A percentile compares a stretch with the other conserved stretches of the same genome.
phyloP scores from a whole-genome alignment of 768 basidiomycete species.

The Mycena haematopus region DNA sequence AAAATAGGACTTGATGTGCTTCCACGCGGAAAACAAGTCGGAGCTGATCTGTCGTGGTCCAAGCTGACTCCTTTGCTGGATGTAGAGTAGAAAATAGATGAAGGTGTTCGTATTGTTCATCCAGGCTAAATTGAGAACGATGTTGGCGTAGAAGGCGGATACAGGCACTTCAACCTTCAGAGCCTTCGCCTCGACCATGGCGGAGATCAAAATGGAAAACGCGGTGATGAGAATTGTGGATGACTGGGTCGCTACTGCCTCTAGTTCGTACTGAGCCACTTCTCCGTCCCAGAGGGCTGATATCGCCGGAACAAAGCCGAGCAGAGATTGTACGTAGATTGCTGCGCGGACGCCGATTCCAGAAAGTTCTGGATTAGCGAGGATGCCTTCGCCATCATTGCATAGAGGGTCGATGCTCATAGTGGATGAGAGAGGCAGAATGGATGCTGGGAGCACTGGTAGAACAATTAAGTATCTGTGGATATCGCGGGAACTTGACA shows the following conservation, averaged over 20 bases:
- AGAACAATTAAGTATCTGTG: no score
- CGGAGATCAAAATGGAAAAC: slow-evolving; percentile 24
- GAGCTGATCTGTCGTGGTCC: no score
- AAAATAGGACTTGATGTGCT: no score
- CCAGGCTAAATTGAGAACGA: no score
- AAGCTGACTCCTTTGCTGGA: neutral
- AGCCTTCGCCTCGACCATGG: slow-evolving; percentile 15
- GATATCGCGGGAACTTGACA: no score
- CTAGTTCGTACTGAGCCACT: neutral
- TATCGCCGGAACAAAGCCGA: neutral
- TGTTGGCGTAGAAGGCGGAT: neutral
- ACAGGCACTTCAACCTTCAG: no score
- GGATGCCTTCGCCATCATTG: no score
- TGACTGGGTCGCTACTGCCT: slow-evolving; percentile 1
- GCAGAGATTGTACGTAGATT: slow-evolving; percentile 20
- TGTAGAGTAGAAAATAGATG: slow-evolving; percentile 2
- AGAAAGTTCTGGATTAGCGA: neutral
- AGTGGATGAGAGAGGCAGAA: no score
- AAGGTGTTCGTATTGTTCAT: slow-evolving; percentile 1
- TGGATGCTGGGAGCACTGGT: no score
- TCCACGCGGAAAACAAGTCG: no score
- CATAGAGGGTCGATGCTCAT: no score
- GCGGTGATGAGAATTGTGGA: slow-evolving; percentile 25
- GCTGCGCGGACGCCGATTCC: slow-evolving; percentile 13
- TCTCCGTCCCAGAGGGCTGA: slow-evolving; percentile 9